Evolutionary conservation across 2,329 filamentous ascomycete species (phyloP).

Genomic region (Colletotrichum coccodes): DNA sequence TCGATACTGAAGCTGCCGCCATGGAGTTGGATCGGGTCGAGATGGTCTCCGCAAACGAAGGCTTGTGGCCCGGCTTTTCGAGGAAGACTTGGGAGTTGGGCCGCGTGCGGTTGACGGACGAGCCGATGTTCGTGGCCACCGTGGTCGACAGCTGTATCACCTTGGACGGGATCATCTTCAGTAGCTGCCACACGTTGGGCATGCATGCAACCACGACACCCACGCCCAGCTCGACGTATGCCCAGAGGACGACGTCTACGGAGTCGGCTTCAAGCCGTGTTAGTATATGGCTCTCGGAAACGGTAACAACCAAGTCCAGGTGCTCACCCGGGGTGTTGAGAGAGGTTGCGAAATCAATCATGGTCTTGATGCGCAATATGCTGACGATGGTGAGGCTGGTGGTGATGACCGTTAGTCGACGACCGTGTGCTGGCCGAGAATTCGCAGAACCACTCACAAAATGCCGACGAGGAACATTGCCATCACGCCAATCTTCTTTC

Average conservation of each 20-base stretch:
- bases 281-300: neutral
- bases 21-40: neutral
- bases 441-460: slow-evolving; percentile 28
- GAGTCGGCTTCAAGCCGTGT: slow-evolving; percentile 37
- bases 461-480: slow-evolving; percentile 41
- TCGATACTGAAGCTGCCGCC: neutral
- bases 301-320: neutral
- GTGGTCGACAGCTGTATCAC: slow-evolving; percentile 3
- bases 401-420: neutral
- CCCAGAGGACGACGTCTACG: slow-evolving; percentile 44
- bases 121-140: neutral
- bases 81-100: neutral
- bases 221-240: slow-evolving; percentile 48
- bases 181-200: slow-evolving; percentile 45
- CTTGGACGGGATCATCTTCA: slow-evolving; percentile 31
- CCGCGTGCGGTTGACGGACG: neutral
- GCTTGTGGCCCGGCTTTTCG: neutral
- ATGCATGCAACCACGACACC: slow-evolving; percentile 51
- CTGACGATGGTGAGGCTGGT: slow-evolving; percentile 17
- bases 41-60: neutral
- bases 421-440: too few relatives aligned
- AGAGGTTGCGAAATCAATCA: neutral
- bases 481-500: slow-evolving; percentile 33
- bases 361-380: slow-evolving; percentile 5
- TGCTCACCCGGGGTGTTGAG: slow-evolving; percentile 1